Conservation (phyloP, 345 rosid species). For the Gossypioides kirkii region DNA sequence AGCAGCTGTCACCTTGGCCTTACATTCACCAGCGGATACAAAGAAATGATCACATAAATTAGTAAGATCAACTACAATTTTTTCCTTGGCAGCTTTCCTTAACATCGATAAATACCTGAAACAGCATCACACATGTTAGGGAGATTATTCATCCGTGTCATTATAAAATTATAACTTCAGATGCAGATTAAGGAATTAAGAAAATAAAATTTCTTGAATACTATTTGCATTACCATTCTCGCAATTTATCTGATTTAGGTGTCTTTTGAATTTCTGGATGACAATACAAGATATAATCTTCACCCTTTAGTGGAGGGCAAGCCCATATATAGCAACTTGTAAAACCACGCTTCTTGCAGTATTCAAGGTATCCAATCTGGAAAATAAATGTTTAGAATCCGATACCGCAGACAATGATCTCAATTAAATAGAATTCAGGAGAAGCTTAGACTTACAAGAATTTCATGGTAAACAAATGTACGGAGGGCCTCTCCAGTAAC, state of each 20-base stretch:
- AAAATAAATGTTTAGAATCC: slow-evolving; percentile 16
- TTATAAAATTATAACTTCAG: neutral
- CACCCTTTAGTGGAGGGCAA: slow-evolving; percentile 98
- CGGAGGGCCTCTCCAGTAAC: slow-evolving; percentile 96
- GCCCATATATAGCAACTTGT: slow-evolving; percentile 99
- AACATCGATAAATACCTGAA: slow-evolving; percentile 88
- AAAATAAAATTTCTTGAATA: neutral
- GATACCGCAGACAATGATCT: slow-evolving; percentile 4
- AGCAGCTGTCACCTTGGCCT: slow-evolving; percentile 93
- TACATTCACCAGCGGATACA: slow-evolving; percentile 73
- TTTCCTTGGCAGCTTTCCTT: slow-evolving; percentile 80
- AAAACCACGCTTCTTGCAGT: slow-evolving; percentile 94
- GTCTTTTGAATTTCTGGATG: slow-evolving; percentile 99
- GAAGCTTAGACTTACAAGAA: slow-evolving; percentile 50
- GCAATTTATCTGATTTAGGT: slow-evolving; percentile 94
- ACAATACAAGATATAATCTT: slow-evolving; percentile 94
- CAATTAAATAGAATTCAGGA: neutral
- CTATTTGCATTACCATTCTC: slow-evolving; percentile 77
- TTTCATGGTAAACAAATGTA: slow-evolving; percentile 96
- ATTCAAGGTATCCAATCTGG: slow-evolving; percentile 98
- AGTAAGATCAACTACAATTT: slow-evolving; percentile 70
- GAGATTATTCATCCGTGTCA: neutral
- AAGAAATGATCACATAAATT: slow-evolving; percentile 92
- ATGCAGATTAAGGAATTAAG: neutral
- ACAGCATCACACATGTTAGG: slow-evolving; percentile 6